These are phyloP conservation scores for Beauveria brongniartii DNA, from an alignment of 2,329 filamentous ascomycete genomes.

Conservation along the genomic window DNA sequence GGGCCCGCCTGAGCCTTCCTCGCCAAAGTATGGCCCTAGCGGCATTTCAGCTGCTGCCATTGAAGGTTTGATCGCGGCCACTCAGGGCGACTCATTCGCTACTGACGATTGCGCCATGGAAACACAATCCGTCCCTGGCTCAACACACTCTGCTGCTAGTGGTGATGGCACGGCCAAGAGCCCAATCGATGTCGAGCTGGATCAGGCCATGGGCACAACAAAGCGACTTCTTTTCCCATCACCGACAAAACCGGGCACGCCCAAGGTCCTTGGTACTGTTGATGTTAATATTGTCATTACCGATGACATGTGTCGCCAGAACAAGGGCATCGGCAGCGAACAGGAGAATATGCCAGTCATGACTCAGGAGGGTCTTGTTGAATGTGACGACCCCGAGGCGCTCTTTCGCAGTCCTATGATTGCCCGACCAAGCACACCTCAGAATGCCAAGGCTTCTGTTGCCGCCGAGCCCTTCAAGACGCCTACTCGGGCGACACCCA, in stretches of 20 bases:
- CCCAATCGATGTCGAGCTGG: slow-evolving; percentile 45
- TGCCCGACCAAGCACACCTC: slow-evolving; percentile 42
- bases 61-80: not conserved
- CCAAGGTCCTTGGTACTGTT: slow-evolving; percentile 54
- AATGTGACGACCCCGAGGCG: slow-evolving; percentile 46
- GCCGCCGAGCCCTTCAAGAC: slow-evolving; percentile 49
- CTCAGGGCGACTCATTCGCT: slow-evolving; percentile 14
- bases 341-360: slow-evolving; percentile 46
- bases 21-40: slow-evolving; percentile 20
- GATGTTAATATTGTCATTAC: slow-evolving; percentile 44
- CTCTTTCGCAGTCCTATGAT: slow-evolving; percentile 56
- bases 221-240: slow-evolving; percentile 70
- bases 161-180: slow-evolving; percentile 51
- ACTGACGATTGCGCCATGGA: slow-evolving; percentile 13
- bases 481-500: slow-evolving; percentile 53
- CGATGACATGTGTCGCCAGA: slow-evolving; percentile 27
- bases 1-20: slow-evolving; percentile 36
- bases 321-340: slow-evolving; percentile 26
- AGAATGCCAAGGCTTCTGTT: slow-evolving; percentile 32
- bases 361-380: slow-evolving; percentile 14
- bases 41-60: not conserved
- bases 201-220: slow-evolving; percentile 45
- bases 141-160: slow-evolving; percentile 46
- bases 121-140: slow-evolving; percentile 26
- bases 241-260: slow-evolving; percentile 56